phyloP scores from a whole-genome alignment of 2,329 filamentous ascomycete genomes.

The Fusarium continuum region DNA sequence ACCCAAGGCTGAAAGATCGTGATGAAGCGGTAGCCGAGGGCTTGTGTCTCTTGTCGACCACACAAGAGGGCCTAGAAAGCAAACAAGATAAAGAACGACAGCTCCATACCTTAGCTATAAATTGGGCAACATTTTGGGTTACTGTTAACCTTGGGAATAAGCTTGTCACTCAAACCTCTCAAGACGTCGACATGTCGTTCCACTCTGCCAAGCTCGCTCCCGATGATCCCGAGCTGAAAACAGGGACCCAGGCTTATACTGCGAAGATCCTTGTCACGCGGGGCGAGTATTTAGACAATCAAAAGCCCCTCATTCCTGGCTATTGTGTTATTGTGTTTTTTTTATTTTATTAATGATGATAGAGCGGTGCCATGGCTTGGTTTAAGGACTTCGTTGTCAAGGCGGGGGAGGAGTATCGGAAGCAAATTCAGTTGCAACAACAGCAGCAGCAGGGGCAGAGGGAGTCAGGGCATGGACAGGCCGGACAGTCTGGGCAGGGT shows the following conservation, averaged over 20 bases:
- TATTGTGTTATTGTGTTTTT: neutral
- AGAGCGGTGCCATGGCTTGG: conserved; percentile 31
- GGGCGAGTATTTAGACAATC: conserved; percentile 14
- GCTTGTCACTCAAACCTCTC: neutral
- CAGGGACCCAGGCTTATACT: neutral
- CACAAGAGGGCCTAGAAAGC: too few species aligned
- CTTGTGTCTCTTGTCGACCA: too few species aligned
- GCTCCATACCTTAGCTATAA: too few species aligned
- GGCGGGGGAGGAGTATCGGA: conserved; percentile 36
- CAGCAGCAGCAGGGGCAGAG: conserved; percentile 25
- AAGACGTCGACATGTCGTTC: neutral
- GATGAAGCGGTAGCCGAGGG: too few species aligned
- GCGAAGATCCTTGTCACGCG: neutral
- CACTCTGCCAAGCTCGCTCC: neutral
- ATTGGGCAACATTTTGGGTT: too few species aligned
- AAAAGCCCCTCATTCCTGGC: neutral
- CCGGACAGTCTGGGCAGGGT: neutral
- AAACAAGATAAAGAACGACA: too few species aligned
- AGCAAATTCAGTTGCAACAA: conserved; percentile 19
- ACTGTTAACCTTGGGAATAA: neutral
- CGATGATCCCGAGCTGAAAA: conserved; percentile 23
- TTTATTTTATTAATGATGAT: neutral
- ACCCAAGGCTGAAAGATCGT: too few species aligned
- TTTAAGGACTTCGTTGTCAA: conserved; percentile 37
- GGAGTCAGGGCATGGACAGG: neutral